Evolutionary conservation across 139 green algal species (phyloP), one percentile per base, ranked within the genome.

Genomic region (Micractinium conductrix): DNA sequence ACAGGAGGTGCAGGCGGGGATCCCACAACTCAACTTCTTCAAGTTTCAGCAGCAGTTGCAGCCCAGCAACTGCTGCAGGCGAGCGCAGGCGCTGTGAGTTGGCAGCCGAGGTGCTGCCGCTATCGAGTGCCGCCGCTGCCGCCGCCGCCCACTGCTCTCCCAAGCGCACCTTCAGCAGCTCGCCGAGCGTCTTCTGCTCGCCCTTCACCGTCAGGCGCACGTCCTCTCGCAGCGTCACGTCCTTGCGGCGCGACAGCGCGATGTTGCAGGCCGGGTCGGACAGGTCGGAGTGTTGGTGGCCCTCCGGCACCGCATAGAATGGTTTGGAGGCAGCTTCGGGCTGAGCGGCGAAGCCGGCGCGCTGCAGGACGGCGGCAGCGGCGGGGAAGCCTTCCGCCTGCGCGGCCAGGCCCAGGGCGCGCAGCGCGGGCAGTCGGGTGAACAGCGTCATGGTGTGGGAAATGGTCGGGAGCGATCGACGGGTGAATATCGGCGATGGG

Each of bases 271-370:
- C 68, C 17, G n/a, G 58, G 33, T 72, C 62, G 19, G 75, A 83
- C 28, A 93, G 78, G 76, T 93, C 90, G 2, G 83, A 88, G n/a
- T 91, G 74, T 28, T 76, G 35, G 75, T 93, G 89, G 58, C 89
- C 89, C 26, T 85, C 85, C 21, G 90, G 90, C 35, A 93, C 78
- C 17, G 42, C 62, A 17, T 74, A 83, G 37, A 75, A 75, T 0
- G 76, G 58, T 16, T 43, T 82, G 55, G 37, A 10, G 7, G 55
- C 53, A 7, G 40, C 33, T 33, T 42, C 55, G 43, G 76, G 21
- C 76, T 82, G n/a, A n/a, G n/a, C n/a, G n/a, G n/a, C n/a, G n/a
- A n/a, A n/a, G n/a, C n/a, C n/a, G n/a, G 76, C 30, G 78, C 78
- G 60, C 60, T 83, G 78, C 30, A 83, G 43, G 78, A 26, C 58